Base-by-base conservation (phyloP, 768 basidiomycete genomes). In the Pulveroboletus ravenelii region DNA sequence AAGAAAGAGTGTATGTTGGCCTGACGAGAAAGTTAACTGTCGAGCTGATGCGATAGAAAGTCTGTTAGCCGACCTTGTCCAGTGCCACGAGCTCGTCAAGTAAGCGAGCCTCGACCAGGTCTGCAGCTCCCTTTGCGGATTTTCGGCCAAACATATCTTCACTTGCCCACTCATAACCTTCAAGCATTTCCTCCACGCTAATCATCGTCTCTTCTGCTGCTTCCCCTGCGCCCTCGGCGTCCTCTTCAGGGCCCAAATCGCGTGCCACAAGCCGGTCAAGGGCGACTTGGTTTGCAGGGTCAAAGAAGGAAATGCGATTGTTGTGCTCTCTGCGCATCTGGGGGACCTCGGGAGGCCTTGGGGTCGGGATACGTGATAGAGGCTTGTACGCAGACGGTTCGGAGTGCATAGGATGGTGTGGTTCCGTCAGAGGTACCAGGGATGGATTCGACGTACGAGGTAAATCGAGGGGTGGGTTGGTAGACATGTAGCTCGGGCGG, bases 1-100 rank as follows among this genome's bases (percentile, higher is more conserved):
- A 98, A 75, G 71, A 98, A 97, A 3, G 96, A 96, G 66, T 98
- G 91, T 30, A 98, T 89, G 63, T 95, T 97, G 2, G 95, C 95
- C 94, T 59, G 13, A 51, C 38, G 35, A 41, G 9, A 13, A 14
- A 10, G 47, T 47, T 13, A 37, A 45, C 35, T 17, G 7, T 50
- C 29, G 18, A 54, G 44, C 36, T 30, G 41, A 51, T 38, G 20
- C 20, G 15, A 44, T 12, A 31, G 43, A 35, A 52, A 39, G 32
- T 30, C 29, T 14, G 41, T 41, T 3, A 35, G 48, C 70, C 51
- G 50, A 94, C 95, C 78, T 91, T 95, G 56, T 99, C 95, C 32
- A 98, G 72, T 17, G 96, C 96, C 73, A 83, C 81, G 50, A 99
- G 70, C 62, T 99, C 96, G 53, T 95, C 90, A 38, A 90, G 67